A percentile compares a stretch with the other conserved stretches of the same genome.
Conservation (phyloP, 345 rosid genomes). For the Moricandia arvensis region DNA sequence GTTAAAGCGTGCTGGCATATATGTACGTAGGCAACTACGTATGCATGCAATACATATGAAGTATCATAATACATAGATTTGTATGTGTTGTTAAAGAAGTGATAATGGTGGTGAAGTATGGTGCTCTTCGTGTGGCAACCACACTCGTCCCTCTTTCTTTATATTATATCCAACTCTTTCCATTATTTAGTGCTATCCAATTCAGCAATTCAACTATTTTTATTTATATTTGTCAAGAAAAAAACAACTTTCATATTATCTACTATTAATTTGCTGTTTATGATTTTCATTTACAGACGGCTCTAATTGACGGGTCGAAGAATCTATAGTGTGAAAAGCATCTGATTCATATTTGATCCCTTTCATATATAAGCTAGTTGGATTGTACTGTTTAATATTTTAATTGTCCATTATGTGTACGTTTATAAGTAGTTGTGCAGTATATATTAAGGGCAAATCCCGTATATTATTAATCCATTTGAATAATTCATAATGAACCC, state of each 20-base stretch:
- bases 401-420: slow-evolving; percentile 19
- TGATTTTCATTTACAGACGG: slow-evolving; percentile 25
- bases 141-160: slow-evolving; percentile 36
- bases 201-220: slow-evolving; percentile 32
- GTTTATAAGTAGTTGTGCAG: neutral
- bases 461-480: slow-evolving; percentile 5
- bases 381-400: slow-evolving; percentile 29
- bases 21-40: slow-evolving; percentile 39
- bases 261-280: slow-evolving; percentile 16
- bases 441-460: slow-evolving; percentile 1
- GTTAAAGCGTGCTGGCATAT: slow-evolving; percentile 3
- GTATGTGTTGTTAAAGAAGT: slow-evolving; percentile 14
- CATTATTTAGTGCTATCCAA: slow-evolving; percentile 31
- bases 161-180: slow-evolving; percentile 24
- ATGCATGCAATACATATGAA: slow-evolving; percentile 30
- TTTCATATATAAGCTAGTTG: slow-evolving; percentile 26
- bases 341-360: slow-evolving; percentile 30
- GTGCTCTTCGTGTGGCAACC: slow-evolving; percentile 42
- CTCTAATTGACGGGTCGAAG: slow-evolving; percentile 19
- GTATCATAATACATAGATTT: slow-evolving; percentile 17
- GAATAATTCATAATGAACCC: neutral
- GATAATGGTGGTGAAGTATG: slow-evolving; percentile 28
- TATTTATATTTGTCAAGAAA: neutral
- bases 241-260: slow-evolving; percentile 14
- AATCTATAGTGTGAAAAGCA: slow-evolving; percentile 37